Base-by-base conservation (phyloP, 2,329 filamentous ascomycete genomes). In the Neurospora crassa region DNA sequence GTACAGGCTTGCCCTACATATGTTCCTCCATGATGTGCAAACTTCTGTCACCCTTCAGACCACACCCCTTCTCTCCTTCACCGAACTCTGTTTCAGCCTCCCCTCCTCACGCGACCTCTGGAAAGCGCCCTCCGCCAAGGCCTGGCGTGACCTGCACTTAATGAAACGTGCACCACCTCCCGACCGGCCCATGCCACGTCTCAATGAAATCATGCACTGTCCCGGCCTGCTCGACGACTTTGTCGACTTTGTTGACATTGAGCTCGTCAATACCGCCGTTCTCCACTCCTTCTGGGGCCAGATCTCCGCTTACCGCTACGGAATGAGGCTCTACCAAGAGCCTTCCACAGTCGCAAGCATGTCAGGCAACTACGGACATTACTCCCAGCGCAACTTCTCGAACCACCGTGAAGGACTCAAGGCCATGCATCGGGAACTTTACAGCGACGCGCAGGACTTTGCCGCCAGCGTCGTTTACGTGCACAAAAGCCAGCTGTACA, bases 231-330 rank as follows among this genome's bases (percentile, higher is more conserved):
- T 77, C 12, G 75, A 77, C 45, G 71, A 71, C 6, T 73, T 74
- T 5, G 73, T 73, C 45, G 74, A 76, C 29, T 73, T 74, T 24
- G 75, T 78, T n/a, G 78, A 80, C 67, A 71, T 77, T 29, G 78
- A 80, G 69, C 74, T 80, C 20, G 79, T 77, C 72, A 75, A 79
- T 67, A 74, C 73, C 40, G 75, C 76, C 10, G 37, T 79, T 0
- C 73, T 79, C 0, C 75, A 79, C 68, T 77, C 77, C n/a, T 79
- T 76, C 69, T 78, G 78, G 77, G 77, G 77, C 16, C 78, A 79
- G 67, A 78, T 80, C n/a, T 72, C 74, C 8, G 76, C 77, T 40
- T 79, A 79, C 40, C 76, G 78, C 45, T 78, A 79, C 37, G 76
- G 75, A n/a, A 73, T 77, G 63, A 77, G 74, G 42, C 78, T 79